Base-by-base conservation (phyloP, 257 asterid genomes). In the Lithospermum erythrorhizon region DNA sequence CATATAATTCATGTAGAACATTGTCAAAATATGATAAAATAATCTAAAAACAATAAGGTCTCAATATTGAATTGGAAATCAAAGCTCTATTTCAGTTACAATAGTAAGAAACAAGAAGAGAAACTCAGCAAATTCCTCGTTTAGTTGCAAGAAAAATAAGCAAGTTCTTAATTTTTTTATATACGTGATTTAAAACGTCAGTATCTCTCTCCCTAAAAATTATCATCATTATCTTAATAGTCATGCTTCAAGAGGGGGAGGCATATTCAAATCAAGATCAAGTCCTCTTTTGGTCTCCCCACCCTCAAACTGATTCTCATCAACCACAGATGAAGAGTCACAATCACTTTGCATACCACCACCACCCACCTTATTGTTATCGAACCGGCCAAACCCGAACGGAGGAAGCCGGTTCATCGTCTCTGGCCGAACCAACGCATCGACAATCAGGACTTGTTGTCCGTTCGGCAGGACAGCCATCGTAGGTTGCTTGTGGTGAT, bases 301-400 rank as follows among this genome's bases (percentile, higher is more conserved):
- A 27, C 32, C 32, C 32, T 74, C 81, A 29, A 68, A 60, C 25
- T 79, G 68, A 57, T 83, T 90, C 75, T 79, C 90, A 56, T 89
- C 97, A 56, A 84, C 96, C 29, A 83, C 97, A n/a, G 96, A 84
- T 16, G 95, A 87, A 0, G 86, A 74, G 62, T 85, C 94, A 3
- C 95, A 87, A 1, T 73, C 84, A 71, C 84, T 76, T 52, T 47
- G 74, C 66, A 55, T 27, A 27, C 32, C 32, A 27, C 32, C 32
- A 27, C 32, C 71, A 55, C 64, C 87, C 32, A 27, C 62, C 13
- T 7, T 59, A 27, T 7, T 27, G 15, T 35, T 35, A 35, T 35
- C 47, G 53, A 69, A 78, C 21, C 74, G 79, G 23, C 64, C 73
- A 0, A 63, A 47, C 45, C 65, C 56, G 0, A 35, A 35, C 0